These are phyloP conservation scores for Narthecium ossifragum DNA, from an alignment of 106 monocot genomes.

Conservation along the genomic window DNA sequence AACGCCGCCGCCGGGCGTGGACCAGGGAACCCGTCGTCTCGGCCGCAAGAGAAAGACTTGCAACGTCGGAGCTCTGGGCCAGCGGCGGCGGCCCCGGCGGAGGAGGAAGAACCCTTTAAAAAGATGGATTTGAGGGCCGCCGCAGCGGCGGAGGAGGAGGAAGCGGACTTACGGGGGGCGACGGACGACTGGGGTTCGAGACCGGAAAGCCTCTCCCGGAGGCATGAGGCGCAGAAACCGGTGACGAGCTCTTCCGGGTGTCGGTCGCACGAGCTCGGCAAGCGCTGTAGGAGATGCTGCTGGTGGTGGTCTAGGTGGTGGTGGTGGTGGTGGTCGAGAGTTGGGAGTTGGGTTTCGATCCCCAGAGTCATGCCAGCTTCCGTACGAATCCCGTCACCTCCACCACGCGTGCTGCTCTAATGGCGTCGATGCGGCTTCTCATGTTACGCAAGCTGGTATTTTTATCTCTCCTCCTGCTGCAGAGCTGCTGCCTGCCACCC, in stretches of 20 bases:
- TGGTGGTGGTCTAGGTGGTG: too few relatives aligned
- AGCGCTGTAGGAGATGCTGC: background rate
- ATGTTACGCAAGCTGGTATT: too few relatives aligned
- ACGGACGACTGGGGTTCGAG: slow-evolving; percentile 33
- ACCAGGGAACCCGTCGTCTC: slow-evolving; percentile 10
- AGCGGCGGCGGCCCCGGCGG: background rate
- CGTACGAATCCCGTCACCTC: background rate
- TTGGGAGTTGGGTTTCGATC: slow-evolving; percentile 1
- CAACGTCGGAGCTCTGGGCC: slow-evolving; percentile 45
- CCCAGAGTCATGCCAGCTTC: slow-evolving; percentile 1
- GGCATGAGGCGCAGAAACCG: slow-evolving; percentile 79
- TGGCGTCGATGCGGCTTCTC: too few relatives aligned
- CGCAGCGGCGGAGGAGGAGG: slow-evolving; percentile 12
- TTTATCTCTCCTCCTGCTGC: too few relatives aligned
- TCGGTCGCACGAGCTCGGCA: slow-evolving; percentile 32
- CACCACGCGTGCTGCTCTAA: background rate
- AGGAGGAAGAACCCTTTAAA: slow-evolving; percentile 17
- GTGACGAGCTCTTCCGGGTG: slow-evolving; percentile 58
- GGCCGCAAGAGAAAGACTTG: slow-evolving; percentile 58
- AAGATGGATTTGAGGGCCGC: slow-evolving; percentile 51
- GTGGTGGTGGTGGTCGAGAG: background rate
- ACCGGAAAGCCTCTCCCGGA: slow-evolving; percentile 59
- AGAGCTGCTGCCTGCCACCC: too few relatives aligned
- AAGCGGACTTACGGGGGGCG: slow-evolving; percentile 47
- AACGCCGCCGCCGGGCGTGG: slow-evolving; percentile 11